Evolutionary conservation across 441 rosid genomes (phyloP).

Genomic region (Biscutella laevigata): DNA sequence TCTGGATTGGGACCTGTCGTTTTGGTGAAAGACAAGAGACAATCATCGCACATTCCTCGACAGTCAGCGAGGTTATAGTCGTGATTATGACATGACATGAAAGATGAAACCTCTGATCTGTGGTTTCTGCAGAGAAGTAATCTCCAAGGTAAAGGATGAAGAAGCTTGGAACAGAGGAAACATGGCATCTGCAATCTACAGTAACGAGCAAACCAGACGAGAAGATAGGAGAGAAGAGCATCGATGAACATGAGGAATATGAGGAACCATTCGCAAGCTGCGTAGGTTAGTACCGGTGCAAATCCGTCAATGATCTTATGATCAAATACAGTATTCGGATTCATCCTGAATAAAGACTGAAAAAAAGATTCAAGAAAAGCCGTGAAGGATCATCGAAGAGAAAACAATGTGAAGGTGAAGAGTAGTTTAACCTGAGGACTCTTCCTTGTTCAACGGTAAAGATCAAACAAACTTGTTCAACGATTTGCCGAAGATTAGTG

Average conservation of each 20-base stretch:
- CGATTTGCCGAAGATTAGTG: too few relatives aligned
- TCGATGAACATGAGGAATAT: constrained; percentile 50
- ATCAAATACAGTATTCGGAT: constrained; percentile 16
- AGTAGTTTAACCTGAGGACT: too few relatives aligned
- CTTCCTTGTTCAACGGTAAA: too few relatives aligned
- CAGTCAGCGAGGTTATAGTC: constrained; percentile 62
- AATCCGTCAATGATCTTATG: constrained; percentile 21
- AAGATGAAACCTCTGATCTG: constrained; percentile 51
- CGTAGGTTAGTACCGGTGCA: constrained; percentile 30
- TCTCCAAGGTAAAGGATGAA: constrained; percentile 47
- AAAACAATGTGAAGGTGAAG: too few relatives aligned
- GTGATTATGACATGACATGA: constrained; percentile 46
- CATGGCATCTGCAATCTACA: constrained; percentile 62
- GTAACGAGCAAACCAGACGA: constrained; percentile 47
- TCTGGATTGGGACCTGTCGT: constrained; percentile 34
- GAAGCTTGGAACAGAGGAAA: constrained; percentile 67
- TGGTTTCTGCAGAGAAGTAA: constrained; percentile 50
- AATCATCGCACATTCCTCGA: constrained; percentile 48
- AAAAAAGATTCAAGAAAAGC: too few relatives aligned
- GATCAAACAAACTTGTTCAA: too few relatives aligned
- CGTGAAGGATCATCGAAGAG: too few relatives aligned
- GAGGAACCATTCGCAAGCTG: constrained; percentile 69
- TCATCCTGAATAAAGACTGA: too few relatives aligned
- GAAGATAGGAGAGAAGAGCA: constrained; percentile 50
- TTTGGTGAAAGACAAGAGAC: constrained; percentile 45